Conservation (phyloP, 495 filamentous ascomycete genomes). For the Aspergillus leporis region DNA sequence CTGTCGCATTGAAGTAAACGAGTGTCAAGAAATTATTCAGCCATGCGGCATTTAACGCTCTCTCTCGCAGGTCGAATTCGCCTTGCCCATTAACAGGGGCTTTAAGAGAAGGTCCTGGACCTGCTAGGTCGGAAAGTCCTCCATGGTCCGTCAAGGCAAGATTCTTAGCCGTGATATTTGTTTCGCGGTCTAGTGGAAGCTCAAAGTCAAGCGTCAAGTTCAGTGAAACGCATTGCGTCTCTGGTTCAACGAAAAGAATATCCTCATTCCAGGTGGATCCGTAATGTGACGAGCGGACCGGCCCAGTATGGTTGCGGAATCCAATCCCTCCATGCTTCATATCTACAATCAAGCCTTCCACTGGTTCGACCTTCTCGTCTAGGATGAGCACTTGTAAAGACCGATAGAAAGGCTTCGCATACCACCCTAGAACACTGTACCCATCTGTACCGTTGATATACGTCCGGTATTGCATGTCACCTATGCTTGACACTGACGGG, state of each 20-base stretch:
- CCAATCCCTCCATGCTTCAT: constrained; percentile 39
- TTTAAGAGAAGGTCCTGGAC: constrained; percentile 15
- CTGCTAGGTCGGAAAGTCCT: constrained; percentile 38
- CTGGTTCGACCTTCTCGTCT: constrained; percentile 25
- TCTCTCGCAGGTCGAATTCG: constrained; percentile 18
- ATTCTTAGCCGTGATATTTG: constrained; percentile 12
- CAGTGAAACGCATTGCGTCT: constrained; percentile 42
- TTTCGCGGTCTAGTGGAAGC: constrained; percentile 5
- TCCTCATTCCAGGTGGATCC: constrained; percentile 44
- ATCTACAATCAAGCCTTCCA: constrained; percentile 49
- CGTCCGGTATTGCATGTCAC: constrained; percentile 43
- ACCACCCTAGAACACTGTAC: constrained; percentile 4
- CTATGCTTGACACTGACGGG: constrained; percentile 38
- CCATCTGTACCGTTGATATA: constrained; percentile 16
- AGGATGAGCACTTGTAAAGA: constrained; percentile 30
- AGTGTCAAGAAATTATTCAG: constrained; percentile 36
- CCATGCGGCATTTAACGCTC: constrained; percentile 46
- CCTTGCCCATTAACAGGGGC: background rate
- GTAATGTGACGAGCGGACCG: constrained; percentile 16
- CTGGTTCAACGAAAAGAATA: constrained; percentile 47
- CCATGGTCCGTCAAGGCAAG: constrained; percentile 39
- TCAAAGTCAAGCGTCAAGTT: constrained; percentile 45
- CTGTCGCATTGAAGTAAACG: constrained; percentile 27
- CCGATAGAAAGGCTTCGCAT: constrained; percentile 18
- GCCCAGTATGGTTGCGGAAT: constrained; percentile 49